A percentile compares a stretch with the other conserved stretches of the same genome.
These are phyloP conservation scores for Sutorius australiensis DNA, from an alignment of 768 basidiomycete genomes.

Conservation along the genomic window DNA sequence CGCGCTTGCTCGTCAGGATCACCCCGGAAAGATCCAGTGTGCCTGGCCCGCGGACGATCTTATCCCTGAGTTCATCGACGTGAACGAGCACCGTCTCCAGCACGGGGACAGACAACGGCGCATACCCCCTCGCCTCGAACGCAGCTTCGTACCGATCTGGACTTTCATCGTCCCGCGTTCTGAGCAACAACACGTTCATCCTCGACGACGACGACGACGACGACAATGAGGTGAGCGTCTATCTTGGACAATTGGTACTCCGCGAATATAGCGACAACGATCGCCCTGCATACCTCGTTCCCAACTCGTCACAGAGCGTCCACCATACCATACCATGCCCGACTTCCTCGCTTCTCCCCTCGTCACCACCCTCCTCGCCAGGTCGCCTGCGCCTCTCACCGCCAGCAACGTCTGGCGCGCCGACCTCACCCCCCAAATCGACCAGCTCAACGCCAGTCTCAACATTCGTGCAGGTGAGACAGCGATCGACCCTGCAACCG, in stretches of 20 bases:
- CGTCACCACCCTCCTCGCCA: constrained; percentile 14
- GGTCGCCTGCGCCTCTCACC: constrained; percentile 13
- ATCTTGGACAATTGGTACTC: constrained; percentile 3
- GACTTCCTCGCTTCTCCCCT: constrained; percentile 13
- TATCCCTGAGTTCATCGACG: constrained; percentile 38
- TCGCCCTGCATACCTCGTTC: neutral
- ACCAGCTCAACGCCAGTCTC: constrained; percentile 12
- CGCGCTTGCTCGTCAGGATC: constrained; percentile 74
- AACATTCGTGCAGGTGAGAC: constrained; percentile 14
- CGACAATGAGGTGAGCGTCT: neutral
- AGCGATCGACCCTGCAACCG: neutral
- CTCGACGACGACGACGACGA: neutral
- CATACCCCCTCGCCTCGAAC: constrained; percentile 47
- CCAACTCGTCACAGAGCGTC: neutral
- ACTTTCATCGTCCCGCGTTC: constrained; percentile 31
- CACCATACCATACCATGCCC: neutral
- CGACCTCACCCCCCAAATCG: constrained; percentile 16
- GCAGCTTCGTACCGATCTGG: constrained; percentile 58
- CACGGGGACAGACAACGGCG: constrained; percentile 60
- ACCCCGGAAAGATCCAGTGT: constrained; percentile 47
- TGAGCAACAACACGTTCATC: constrained; percentile 41
- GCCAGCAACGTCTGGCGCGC: constrained; percentile 13
- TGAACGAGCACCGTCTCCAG: constrained; percentile 64
- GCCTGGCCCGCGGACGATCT: constrained; percentile 40
- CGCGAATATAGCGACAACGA: neutral